Conservation (phyloP, 305 asterid genomes). For the Solanum hybrid region DNA sequence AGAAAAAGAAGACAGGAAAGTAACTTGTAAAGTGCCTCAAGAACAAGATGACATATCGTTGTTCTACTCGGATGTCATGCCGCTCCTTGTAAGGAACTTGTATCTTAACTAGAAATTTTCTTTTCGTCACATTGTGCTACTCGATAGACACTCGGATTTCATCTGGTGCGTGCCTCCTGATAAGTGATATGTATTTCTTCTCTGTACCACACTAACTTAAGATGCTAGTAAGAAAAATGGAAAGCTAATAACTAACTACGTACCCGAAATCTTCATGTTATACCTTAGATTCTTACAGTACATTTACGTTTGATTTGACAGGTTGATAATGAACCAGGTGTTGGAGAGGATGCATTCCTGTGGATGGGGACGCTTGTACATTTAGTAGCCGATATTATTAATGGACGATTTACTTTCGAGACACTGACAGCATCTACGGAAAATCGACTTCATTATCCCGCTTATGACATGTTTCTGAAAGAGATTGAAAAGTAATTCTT, state of each 20-base stretch:
- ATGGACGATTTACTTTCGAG: constrained; percentile 77
- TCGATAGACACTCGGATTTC: neutral
- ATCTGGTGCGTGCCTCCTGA: neutral
- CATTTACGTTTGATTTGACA: constrained; percentile 13
- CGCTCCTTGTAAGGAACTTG: constrained; percentile 63
- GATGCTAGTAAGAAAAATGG: neutral
- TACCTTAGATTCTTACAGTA: neutral
- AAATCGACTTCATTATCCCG: constrained; percentile 72
- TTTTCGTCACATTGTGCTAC: neutral
- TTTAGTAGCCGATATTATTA: constrained; percentile 53
- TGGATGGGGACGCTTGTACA: constrained; percentile 77
- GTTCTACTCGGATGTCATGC: constrained; percentile 89
- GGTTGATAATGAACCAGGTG: constrained; percentile 69
- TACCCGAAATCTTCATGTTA: neutral
- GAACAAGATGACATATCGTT: constrained; percentile 60
- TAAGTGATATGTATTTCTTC: neutral
- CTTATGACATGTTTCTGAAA: constrained; percentile 59
- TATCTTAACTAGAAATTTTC: neutral
- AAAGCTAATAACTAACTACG: too few species aligned
- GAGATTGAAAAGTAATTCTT: constrained; percentile 55
- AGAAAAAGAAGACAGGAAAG: constrained; percentile 56
- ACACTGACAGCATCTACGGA: constrained; percentile 66
- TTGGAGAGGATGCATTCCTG: constrained; percentile 71
- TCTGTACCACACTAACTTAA: neutral
- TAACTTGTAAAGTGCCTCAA: constrained; percentile 9